Evolutionary conservation across 73 alveolate genomes (phyloP).

Genomic region (Uronychia setigera): DNA sequence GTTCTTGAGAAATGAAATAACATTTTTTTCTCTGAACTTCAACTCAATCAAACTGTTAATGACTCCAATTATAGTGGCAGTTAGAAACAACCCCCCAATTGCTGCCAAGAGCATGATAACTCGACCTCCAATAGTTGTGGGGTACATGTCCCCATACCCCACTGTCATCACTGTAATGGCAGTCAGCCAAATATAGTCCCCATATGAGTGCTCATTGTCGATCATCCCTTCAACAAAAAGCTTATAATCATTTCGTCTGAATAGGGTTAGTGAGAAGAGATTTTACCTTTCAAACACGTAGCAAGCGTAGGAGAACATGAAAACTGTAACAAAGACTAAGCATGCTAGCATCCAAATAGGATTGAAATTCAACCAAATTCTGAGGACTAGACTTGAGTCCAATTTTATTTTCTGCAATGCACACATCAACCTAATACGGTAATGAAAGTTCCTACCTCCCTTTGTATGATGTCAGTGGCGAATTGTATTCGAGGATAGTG

Average conservation of each 20-base stretch:
- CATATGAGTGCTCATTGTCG: background rate
- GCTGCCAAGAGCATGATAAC: background rate
- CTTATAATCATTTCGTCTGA: background rate
- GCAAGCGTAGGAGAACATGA: background rate
- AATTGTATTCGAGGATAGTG: background rate
- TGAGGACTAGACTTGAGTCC: background rate
- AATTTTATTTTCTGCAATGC: background rate
- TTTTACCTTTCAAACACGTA: background rate
- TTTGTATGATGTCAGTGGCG: background rate
- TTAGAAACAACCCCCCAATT: background rate
- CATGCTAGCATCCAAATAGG: background rate
- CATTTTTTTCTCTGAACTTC: background rate
- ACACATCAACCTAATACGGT: too few species aligned
- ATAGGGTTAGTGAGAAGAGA: too few species aligned
- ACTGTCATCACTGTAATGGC: background rate
- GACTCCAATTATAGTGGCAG: background rate
- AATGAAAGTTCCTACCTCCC: too few species aligned
- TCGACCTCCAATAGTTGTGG: background rate
- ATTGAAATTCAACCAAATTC: background rate
- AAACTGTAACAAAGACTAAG: background rate
- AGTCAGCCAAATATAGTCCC: background rate
- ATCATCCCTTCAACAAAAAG: background rate
- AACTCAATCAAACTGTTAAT: background rate
- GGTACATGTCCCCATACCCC: conserved; percentile 1
- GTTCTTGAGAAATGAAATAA: background rate